Conservation (phyloP, 2,329 filamentous ascomycete species). For the Biscogniauxia sp. region DNA sequence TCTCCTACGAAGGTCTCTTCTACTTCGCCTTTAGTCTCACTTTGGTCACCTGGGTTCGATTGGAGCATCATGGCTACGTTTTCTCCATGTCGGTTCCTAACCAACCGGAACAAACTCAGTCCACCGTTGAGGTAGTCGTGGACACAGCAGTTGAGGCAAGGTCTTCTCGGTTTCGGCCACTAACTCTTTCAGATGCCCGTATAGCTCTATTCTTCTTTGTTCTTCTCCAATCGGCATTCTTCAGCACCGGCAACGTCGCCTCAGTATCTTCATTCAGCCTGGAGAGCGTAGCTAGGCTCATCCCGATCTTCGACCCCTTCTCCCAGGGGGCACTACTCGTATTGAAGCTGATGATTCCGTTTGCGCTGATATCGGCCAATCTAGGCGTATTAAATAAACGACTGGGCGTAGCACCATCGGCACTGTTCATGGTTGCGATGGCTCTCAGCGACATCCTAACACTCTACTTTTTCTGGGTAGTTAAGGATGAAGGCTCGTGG, state of each 20-base stretch:
- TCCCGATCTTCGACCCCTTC: constrained; percentile 93
- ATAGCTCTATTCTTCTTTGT: constrained; percentile 94
- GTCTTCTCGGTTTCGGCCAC: constrained; percentile 53
- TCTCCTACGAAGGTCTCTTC: constrained; percentile 95
- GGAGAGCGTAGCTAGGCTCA: constrained; percentile 81
- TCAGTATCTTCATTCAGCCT: constrained; percentile 91
- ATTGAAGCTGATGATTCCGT: constrained; percentile 89
- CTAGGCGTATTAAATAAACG: constrained; percentile 88
- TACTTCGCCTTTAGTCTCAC: constrained; percentile 86
- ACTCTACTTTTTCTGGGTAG: constrained; percentile 96
- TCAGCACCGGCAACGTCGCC: constrained; percentile 93
- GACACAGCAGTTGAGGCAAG: constrained; percentile 15
- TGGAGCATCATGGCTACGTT: constrained; percentile 75
- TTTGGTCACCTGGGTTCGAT: constrained; percentile 83
- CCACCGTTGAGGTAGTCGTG: constrained; percentile 14
- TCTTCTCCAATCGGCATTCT: constrained; percentile 92
- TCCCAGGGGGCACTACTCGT: constrained; percentile 83
- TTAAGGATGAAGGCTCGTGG: constrained; percentile 95
- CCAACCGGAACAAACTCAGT: constrained; percentile 14
- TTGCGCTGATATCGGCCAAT: constrained; percentile 87
- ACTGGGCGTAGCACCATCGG: constrained; percentile 80
- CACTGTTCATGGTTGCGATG: constrained; percentile 93
- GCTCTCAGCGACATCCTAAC: constrained; percentile 88
- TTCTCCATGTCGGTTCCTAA: constrained; percentile 34
- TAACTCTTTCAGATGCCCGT: constrained; percentile 80